phyloP scores from a whole-genome alignment of 179 eudicot genomes.

The Corrigiola litoralis region DNA sequence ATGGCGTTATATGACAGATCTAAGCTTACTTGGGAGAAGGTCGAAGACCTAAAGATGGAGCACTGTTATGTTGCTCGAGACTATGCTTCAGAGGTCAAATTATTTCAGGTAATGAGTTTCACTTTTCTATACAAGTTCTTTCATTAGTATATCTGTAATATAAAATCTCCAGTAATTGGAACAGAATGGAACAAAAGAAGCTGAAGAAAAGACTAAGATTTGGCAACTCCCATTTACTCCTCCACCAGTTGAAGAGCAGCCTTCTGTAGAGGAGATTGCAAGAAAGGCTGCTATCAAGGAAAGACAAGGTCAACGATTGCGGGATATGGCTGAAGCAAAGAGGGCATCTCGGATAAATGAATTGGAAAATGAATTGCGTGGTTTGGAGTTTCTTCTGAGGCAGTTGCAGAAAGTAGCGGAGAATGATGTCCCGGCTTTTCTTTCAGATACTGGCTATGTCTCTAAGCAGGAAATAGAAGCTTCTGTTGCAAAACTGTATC shows the following conservation, averaged over 20 bases:
- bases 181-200: conserved; percentile 79
- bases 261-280: conserved; percentile 87
- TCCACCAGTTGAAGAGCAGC: conserved; percentile 72
- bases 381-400: conserved; percentile 74
- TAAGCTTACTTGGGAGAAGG: conserved; percentile 92
- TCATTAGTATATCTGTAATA: background rate
- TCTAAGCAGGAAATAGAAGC: conserved; percentile 84
- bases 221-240: conserved; percentile 99
- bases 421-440: conserved; percentile 53
- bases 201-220: conserved; percentile 73
- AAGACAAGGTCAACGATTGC: conserved; percentile 84
- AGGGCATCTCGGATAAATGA: conserved; percentile 74
- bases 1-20: conserved; percentile 37
- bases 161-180: conserved; percentile 8
- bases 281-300: conserved; percentile 94
- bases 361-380: conserved; percentile 76
- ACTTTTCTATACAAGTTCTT: background rate
- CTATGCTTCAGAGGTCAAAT: conserved; percentile 71
- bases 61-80: conserved; percentile 83
- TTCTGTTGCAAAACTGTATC: conserved; percentile 54
- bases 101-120: conserved; percentile 62
- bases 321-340: conserved; percentile 96
- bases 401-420: conserved; percentile 64
- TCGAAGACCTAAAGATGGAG: conserved; percentile 97
- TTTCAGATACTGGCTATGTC: conserved; percentile 59